A percentile compares a stretch with the other conserved stretches of the same genome.
Conservation (phyloP, 1,139 yeast genomes). For the Diutina mesorugosa region DNA sequence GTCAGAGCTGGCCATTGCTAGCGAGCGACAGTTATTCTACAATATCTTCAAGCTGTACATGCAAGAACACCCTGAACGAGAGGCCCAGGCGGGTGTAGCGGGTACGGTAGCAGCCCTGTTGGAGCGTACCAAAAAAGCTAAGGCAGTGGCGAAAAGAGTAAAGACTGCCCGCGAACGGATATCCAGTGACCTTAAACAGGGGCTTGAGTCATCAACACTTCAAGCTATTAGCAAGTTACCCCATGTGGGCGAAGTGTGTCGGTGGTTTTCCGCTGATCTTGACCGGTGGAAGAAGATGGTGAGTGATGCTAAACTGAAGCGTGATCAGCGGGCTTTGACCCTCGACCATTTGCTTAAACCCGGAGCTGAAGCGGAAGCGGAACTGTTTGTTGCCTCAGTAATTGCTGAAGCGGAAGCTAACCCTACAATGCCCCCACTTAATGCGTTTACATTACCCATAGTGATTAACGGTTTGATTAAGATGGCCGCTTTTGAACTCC, state of each 20-base stretch:
- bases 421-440: slow-evolving; percentile 17
- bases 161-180: slow-evolving; percentile 15
- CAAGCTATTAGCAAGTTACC: slow-evolving; percentile 10
- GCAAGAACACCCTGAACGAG: not conserved
- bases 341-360: slow-evolving; percentile 4
- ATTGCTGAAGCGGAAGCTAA: slow-evolving; percentile 5
- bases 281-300: slow-evolving; percentile 9
- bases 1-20: slow-evolving; percentile 2
- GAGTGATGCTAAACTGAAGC: slow-evolving; percentile 6
- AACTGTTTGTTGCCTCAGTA: slow-evolving; percentile 4
- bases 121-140: not conserved
- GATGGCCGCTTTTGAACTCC: slow-evolving; percentile 13
- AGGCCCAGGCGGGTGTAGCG: not conserved
- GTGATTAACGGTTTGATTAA: slow-evolving; percentile 21
- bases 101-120: not conserved
- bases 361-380: slow-evolving; percentile 4
- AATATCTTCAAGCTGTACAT: slow-evolving; percentile 5
- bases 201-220: not conserved
- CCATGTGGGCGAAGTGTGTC: slow-evolving; percentile 5
- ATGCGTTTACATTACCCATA: slow-evolving; percentile 24
- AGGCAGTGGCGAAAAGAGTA: slow-evolving; percentile 4
- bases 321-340: slow-evolving; percentile 3
- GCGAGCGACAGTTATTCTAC: slow-evolving; percentile 6
- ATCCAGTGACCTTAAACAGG: slow-evolving; percentile 2
- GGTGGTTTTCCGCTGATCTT: slow-evolving; percentile 8